Evolutionary conservation across 2,329 filamentous ascomycete genomes (phyloP).

Genomic region (Oidium heveae): DNA sequence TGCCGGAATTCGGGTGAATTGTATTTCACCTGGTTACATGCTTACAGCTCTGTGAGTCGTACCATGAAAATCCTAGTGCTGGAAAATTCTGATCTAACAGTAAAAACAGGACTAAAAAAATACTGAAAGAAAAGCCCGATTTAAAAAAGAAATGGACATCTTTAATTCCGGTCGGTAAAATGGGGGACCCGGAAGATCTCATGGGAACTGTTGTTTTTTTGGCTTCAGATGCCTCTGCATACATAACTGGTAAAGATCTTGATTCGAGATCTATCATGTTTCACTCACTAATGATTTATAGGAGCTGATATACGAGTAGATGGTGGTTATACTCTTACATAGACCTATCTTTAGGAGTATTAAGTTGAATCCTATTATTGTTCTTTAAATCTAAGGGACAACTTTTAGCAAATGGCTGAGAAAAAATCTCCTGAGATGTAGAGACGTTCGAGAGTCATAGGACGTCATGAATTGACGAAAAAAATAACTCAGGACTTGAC

Average conservation of each 20-base stretch:
- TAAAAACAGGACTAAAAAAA: slow-evolving; percentile 56
- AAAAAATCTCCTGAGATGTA: too few relatives aligned
- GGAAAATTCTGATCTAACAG: not conserved
- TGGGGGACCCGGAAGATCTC: slow-evolving; percentile 49
- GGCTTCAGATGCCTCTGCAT: slow-evolving; percentile 43
- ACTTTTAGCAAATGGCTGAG: too few relatives aligned
- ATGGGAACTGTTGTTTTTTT: slow-evolving; percentile 58
- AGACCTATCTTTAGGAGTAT: slow-evolving; percentile 9
- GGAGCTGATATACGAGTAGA: slow-evolving; percentile 22
- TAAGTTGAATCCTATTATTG: not conserved
- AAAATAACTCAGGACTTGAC: too few relatives aligned
- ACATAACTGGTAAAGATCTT: slow-evolving; percentile 41
- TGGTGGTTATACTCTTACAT: slow-evolving; percentile 23
- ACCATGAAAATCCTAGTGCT: not conserved
- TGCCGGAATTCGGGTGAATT: slow-evolving; percentile 59
- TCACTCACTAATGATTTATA: not conserved
- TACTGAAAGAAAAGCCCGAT: slow-evolving; percentile 77
- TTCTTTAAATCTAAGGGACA: too few relatives aligned
- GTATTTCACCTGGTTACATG: slow-evolving; percentile 75
- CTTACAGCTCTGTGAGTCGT: slow-evolving; percentile 58
- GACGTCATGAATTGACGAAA: too few relatives aligned
- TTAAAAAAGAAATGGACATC: slow-evolving; percentile 63
- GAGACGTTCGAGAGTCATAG: too few relatives aligned
- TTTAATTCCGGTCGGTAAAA: slow-evolving; percentile 45
- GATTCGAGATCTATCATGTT: not conserved